A percentile compares a stretch with the other conserved stretches of the same genome.
phyloP scores from a whole-genome alignment of 305 asterid species.

The Solanum hybrid region DNA sequence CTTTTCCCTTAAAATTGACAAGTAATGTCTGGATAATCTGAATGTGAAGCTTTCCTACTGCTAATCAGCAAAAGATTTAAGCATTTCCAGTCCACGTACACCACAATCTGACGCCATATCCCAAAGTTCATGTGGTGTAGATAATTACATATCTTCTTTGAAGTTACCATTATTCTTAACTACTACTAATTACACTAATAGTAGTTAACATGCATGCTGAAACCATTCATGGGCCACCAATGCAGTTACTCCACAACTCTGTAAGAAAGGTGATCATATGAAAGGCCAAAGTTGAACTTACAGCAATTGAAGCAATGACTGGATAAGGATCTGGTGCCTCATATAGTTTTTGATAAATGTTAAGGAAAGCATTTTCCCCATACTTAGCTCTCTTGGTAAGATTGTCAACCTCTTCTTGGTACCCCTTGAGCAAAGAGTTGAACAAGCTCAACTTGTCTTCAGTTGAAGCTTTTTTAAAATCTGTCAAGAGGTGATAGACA shows the following conservation, averaged over 20 bases:
- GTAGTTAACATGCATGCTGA: not conserved
- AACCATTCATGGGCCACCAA: not conserved
- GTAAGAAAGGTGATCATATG: not conserved
- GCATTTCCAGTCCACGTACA: not conserved
- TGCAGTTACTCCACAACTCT: not conserved
- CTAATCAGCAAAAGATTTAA: not conserved
- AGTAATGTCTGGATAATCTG: not conserved
- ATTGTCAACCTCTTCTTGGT: constrained; percentile 97
- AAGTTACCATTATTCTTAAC: not conserved
- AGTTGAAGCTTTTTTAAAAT: constrained; percentile 84
- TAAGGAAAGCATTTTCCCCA: constrained; percentile 95
- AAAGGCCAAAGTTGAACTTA: constrained; percentile 32
- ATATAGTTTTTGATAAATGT: constrained; percentile 88
- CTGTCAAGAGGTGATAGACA: constrained; percentile 26
- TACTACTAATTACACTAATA: not conserved
- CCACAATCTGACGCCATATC: not conserved
- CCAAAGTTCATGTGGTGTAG: not conserved
- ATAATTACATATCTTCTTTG: not conserved
- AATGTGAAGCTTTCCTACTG: not conserved
- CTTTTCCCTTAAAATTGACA: not conserved
- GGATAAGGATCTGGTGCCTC: constrained; percentile 98
- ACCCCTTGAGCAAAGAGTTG: constrained; percentile 80
- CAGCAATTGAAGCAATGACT: constrained; percentile 68
- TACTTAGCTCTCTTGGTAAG: constrained; percentile 92
- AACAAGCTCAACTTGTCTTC: constrained; percentile 79